A percentile compares a stretch with the other conserved stretches of the same genome.
Conservation (phyloP, 2,329 filamentous ascomycete genomes). For the Xylaria digitata region DNA sequence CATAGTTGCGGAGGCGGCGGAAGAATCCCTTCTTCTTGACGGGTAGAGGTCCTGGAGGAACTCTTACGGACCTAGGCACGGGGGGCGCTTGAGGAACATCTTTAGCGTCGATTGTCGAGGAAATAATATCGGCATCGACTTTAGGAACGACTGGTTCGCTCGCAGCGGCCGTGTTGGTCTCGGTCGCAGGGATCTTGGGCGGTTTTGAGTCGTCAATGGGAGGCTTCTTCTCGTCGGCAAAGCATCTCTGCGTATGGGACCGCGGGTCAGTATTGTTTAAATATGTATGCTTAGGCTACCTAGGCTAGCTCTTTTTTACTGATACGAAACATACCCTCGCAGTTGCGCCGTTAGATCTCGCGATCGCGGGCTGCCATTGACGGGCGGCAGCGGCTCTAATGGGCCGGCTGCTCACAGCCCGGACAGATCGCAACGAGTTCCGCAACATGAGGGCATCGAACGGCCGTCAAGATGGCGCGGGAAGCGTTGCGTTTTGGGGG, state of each 20-base stretch:
- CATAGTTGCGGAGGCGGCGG: constrained; percentile 79
- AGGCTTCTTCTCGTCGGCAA: constrained; percentile 65
- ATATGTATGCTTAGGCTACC: not conserved
- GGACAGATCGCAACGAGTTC: constrained; percentile 74
- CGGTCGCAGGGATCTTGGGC: constrained; percentile 64
- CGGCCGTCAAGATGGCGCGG: constrained; percentile 45
- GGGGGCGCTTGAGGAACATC: constrained; percentile 58
- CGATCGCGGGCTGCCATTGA: constrained; percentile 67
- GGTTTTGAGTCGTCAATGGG: constrained; percentile 61
- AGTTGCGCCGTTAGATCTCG: constrained; percentile 53
- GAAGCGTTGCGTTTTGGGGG: constrained; percentile 39
- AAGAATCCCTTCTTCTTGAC: constrained; percentile 72
- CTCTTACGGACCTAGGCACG: constrained; percentile 52
- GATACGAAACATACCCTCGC: constrained; percentile 53
- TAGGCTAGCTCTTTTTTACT: not conserved
- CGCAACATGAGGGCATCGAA: constrained; percentile 72
- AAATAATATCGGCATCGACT: constrained; percentile 53
- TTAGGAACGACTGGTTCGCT: constrained; percentile 55
- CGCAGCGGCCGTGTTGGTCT: constrained; percentile 62
- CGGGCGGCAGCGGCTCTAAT: constrained; percentile 63
- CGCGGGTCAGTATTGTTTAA: constrained; percentile 17
- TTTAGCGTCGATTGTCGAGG: constrained; percentile 53
- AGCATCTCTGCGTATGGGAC: constrained; percentile 62
- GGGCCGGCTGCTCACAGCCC: constrained; percentile 67
- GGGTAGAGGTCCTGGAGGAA: constrained; percentile 42